Conservation (phyloP, 202 grass and related monocot species). For the Sporobolus alterniflorus region DNA sequence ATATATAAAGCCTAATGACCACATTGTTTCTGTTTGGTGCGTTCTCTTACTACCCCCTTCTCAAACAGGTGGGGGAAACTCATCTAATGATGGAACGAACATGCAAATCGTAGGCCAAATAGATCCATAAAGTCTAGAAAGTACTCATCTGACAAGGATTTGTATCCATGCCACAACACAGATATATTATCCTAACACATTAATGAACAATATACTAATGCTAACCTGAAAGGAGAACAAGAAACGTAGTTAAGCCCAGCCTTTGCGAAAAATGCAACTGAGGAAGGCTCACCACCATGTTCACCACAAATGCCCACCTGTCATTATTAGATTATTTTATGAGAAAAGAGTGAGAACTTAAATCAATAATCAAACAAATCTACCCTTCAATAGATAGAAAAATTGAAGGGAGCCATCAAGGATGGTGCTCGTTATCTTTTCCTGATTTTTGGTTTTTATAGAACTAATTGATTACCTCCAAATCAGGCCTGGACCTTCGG, state of each 20-base stretch:
- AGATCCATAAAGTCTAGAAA: background rate
- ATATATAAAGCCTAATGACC: too few species aligned
- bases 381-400: background rate
- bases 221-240: conserved; percentile 93
- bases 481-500: conserved; percentile 59
- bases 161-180: background rate
- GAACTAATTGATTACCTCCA: conserved; percentile 15
- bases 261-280: conserved; percentile 85
- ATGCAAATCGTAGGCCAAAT: background rate
- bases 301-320: conserved; percentile 49
- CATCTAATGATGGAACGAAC: background rate
- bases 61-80: too few species aligned
- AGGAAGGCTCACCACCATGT: conserved; percentile 95
- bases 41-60: too few species aligned
- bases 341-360: background rate
- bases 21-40: too few species aligned
- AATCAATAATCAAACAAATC: background rate
- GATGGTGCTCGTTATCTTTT: background rate
- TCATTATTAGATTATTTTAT: background rate
- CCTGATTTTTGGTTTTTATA: background rate
- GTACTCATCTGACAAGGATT: background rate
- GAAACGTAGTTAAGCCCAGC: conserved; percentile 90
- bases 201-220: background rate
- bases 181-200: background rate
- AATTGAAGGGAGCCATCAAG: background rate